Evolutionary conservation across 192 early-diverging fungal species (phyloP).

Genomic region (Rhizoclosmatium sp.): DNA sequence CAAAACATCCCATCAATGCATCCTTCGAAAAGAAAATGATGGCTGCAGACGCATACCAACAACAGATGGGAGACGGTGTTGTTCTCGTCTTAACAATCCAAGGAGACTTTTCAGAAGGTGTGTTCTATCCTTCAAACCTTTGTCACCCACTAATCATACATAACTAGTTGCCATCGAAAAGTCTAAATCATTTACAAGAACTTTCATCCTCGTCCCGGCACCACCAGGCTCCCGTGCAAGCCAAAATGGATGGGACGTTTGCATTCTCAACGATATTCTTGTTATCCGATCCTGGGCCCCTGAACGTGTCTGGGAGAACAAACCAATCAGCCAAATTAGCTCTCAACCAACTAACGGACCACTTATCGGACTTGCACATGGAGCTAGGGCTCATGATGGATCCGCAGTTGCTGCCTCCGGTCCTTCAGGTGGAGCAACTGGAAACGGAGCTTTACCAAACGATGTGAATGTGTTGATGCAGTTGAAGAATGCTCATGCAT

Average conservation of each 20-base stretch:
- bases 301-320: slow-evolving; percentile 17
- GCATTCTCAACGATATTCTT: slow-evolving; percentile 31
- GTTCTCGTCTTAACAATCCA: slow-evolving; percentile 43
- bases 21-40: slow-evolving; percentile 32
- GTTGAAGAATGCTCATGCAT: slow-evolving; percentile 36
- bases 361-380: slow-evolving; percentile 30
- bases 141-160: not conserved
- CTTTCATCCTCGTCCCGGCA: slow-evolving; percentile 52
- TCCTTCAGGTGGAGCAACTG: not conserved
- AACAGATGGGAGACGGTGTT: slow-evolving; percentile 25
- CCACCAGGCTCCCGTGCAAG: slow-evolving; percentile 39
- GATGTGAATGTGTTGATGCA: slow-evolving; percentile 21
- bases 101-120: slow-evolving; percentile 52
- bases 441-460: slow-evolving; percentile 9
- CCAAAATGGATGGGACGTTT: slow-evolving; percentile 23
- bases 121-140: not conserved
- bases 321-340: slow-evolving; percentile 7
- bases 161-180: slow-evolving; percentile 16
- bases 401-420: not conserved
- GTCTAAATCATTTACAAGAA: slow-evolving; percentile 46
- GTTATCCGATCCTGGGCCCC: slow-evolving; percentile 26
- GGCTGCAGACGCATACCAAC: slow-evolving; percentile 27
- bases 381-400: slow-evolving; percentile 14
- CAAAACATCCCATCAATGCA: slow-evolving; percentile 36
- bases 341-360: slow-evolving; percentile 26